Evolutionary conservation across 306 rosid genomes (phyloP).

Genomic region (Cajanus cajan): DNA sequence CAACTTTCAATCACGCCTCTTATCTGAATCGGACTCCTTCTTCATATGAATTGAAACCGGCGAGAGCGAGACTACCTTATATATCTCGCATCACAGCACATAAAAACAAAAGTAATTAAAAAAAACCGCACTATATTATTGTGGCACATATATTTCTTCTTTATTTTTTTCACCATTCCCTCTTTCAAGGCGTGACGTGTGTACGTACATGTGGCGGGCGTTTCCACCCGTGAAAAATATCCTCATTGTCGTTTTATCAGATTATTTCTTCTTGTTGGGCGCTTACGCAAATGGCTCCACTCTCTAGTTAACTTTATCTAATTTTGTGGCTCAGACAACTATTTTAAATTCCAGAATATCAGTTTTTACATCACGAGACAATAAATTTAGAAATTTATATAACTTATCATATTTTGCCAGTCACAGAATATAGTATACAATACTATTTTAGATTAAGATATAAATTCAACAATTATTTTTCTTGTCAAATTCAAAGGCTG

Average conservation of each 20-base stretch:
- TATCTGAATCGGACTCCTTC: neutral
- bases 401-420: neutral
- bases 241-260: neutral
- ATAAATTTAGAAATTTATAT: neutral
- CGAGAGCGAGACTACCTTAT: neutral
- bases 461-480: neutral
- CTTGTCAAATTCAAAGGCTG: neutral
- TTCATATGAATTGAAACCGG: neutral
- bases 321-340: neutral
- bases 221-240: constrained; percentile 10
- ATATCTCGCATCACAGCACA: neutral
- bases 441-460: neutral
- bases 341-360: neutral
- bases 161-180: neutral
- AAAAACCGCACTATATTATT: constrained; percentile 1
- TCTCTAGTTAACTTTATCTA: neutral
- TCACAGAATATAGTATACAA: neutral
- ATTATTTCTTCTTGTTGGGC: neutral
- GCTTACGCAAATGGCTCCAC: neutral
- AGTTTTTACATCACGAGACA: neutral
- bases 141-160: neutral
- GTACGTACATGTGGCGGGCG: neutral
- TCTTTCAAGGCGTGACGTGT: neutral
- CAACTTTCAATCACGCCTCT: neutral
- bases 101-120: neutral